Conservation (phyloP, 192 early-diverging fungal genomes). For the Kickxella alabastrina region DNA sequence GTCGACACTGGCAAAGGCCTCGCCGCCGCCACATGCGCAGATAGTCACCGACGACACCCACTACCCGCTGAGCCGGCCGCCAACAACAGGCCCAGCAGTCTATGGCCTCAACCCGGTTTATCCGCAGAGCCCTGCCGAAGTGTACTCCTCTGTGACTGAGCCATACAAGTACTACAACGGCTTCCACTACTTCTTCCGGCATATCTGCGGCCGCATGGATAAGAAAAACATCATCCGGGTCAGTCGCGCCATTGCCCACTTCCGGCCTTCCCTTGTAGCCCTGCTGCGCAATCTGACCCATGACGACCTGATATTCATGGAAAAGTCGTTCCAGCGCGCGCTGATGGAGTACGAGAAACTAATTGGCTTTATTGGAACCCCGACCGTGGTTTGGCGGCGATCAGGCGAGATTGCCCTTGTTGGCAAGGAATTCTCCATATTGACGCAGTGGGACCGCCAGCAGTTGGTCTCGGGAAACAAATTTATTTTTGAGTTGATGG, state of each 20-base stretch:
- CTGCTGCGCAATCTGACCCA: slow-evolving; percentile 90
- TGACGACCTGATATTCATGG: slow-evolving; percentile 94
- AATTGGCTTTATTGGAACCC: slow-evolving; percentile 92
- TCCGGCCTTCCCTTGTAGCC: slow-evolving; percentile 90
- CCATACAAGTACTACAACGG: slow-evolving; percentile 92
- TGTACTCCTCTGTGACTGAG: slow-evolving; percentile 73
- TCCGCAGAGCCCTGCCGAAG: slow-evolving; percentile 51
- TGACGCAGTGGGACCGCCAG: slow-evolving; percentile 89
- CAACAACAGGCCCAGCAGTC: slow-evolving; percentile 45
- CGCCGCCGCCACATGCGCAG: slow-evolving; percentile 24
- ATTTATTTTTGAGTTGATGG: slow-evolving; percentile 77
- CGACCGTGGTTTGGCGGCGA: slow-evolving; percentile 95
- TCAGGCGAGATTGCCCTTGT: slow-evolving; percentile 94
- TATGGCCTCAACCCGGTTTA: slow-evolving; percentile 50
- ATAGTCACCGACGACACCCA: slow-evolving; percentile 19
- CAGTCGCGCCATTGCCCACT: slow-evolving; percentile 80
- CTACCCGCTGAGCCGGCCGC: slow-evolving; percentile 31
- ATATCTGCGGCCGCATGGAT: slow-evolving; percentile 83
- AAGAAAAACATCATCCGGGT: slow-evolving; percentile 86
- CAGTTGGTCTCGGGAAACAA: slow-evolving; percentile 58
- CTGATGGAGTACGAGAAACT: slow-evolving; percentile 93
- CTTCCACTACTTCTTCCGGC: slow-evolving; percentile 84
- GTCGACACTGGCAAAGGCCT: slow-evolving; percentile 3
- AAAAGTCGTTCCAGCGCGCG: slow-evolving; percentile 93
- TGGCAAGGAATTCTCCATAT: slow-evolving; percentile 91